Evolutionary conservation across 768 basidiomycete species (phyloP), one percentile per base, ranked within the genome.

Genomic region (Phlebiopsis flavidoalba): DNA sequence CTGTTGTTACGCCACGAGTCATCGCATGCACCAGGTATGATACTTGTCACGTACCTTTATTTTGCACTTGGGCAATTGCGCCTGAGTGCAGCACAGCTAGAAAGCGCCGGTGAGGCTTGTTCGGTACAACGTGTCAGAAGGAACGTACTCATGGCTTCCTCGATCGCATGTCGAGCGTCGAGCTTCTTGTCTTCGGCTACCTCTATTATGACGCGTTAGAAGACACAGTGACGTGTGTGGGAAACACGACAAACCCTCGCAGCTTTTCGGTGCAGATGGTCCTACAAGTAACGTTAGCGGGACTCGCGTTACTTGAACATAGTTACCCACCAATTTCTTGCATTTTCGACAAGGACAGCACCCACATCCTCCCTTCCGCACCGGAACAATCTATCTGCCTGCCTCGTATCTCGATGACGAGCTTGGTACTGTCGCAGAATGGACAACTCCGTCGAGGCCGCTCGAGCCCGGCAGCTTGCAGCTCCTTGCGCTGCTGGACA

Each of bases 391-490:
- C 73, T 73, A 63, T 76, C 72, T n/a, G n/a, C n/a, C n/a, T 73
- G 62, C 19, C n/a, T 70, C 69, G 64, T 70, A n/a, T 72, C 76
- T 86, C 70, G 79, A 89, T 81, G 46, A 75, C 73, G 65, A 85
- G n/a, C 86, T 60, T 85, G 89, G 75, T 83, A 97, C 47, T n/a
- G n/a, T 93, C 91, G 74, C 95, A 97, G 64, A 88, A 91, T 4
- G 95, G 95, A 70, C 95, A n/a, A 97, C 66, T 89, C 89, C 71
- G n/a, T 95, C 93, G 12, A 96, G 76, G 5, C 85, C 85, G n/a
- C 50, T 91, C 91, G 37, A 97, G 69, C 1, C 80, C 84, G 17
- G 94, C 94, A 0, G 80, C 83, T 59, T 88, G 85, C 35, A 96
- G 83, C 64, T 93, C 91, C 70, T 90, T 88, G 40, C 82, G 83